phyloP scores from a whole-genome alignment of 768 basidiomycete species.

The Fistulinella prunicolor region DNA sequence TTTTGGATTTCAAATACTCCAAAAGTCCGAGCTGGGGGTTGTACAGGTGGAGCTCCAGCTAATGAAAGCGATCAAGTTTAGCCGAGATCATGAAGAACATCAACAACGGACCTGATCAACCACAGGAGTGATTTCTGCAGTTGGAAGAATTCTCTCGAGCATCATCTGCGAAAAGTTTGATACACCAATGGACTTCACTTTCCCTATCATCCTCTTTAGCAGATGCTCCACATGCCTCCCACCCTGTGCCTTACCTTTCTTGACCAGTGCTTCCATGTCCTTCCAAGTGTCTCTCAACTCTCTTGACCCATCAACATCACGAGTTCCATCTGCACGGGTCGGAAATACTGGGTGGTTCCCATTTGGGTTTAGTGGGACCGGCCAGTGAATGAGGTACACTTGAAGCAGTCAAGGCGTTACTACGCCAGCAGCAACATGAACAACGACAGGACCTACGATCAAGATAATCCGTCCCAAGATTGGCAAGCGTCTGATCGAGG shows the following conservation, averaged over 20 bases:
- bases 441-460: slow-evolving; percentile 54
- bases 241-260: slow-evolving; percentile 45
- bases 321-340: slow-evolving; percentile 55
- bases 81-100: background rate
- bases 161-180: slow-evolving; percentile 72
- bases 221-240: slow-evolving; percentile 1
- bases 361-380: slow-evolving; percentile 66
- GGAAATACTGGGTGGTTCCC: slow-evolving; percentile 63
- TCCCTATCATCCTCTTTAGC: slow-evolving; percentile 41
- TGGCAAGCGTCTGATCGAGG: slow-evolving; percentile 71
- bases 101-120: slow-evolving; percentile 60
- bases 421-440: background rate
- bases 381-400: slow-evolving; percentile 80
- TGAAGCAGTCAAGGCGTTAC: background rate
- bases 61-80: background rate
- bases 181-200: slow-evolving; percentile 64
- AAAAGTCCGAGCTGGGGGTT: slow-evolving; percentile 71
- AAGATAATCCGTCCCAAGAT: slow-evolving; percentile 82
- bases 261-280: slow-evolving; percentile 72
- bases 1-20: slow-evolving; percentile 58
- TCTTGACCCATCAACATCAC: slow-evolving; percentile 68
- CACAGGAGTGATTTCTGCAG: slow-evolving; percentile 63
- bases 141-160: slow-evolving; percentile 67
- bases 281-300: slow-evolving; percentile 74
- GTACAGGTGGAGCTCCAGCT: slow-evolving; percentile 75